Conservation (phyloP, 306 rosid species). For the Prunus davidiana region DNA sequence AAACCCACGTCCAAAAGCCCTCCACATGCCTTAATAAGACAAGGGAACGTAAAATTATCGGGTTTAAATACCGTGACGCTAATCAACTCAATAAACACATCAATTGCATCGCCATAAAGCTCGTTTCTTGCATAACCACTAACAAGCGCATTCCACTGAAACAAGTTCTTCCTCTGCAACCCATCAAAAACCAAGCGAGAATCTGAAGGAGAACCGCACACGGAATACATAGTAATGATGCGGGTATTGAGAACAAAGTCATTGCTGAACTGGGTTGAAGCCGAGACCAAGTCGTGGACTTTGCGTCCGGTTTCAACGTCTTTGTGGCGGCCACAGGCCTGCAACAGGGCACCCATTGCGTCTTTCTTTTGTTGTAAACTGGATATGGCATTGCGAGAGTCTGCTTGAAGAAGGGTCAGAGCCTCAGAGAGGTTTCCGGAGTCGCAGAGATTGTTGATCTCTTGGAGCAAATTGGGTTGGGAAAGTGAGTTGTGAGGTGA, state of each 20-base stretch:
- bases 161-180: conserved; percentile 42
- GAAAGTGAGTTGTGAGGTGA: no score
- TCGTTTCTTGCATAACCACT: conserved; percentile 58
- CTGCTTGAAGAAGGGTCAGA: conserved; percentile 36
- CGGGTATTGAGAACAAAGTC: conserved; percentile 68
- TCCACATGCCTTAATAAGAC: conserved; percentile 60
- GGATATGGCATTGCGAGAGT: conserved; percentile 23
- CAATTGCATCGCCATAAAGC: conserved; percentile 46
- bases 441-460: conserved; percentile 45
- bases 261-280: conserved; percentile 33
- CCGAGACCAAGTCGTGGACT: conserved; percentile 44
- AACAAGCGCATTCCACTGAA: conserved; percentile 72
- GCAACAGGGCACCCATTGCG: conserved; percentile 45
- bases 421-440: conserved; percentile 52
- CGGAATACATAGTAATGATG: conserved; percentile 65
- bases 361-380: conserved; percentile 28
- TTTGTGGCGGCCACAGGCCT: conserved; percentile 49
- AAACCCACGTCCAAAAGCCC: conserved; percentile 42
- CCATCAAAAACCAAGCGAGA: conserved; percentile 53
- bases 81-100: conserved; percentile 42
- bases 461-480: conserved; percentile 25
- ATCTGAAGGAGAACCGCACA: conserved; percentile 55
- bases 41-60: conserved; percentile 68
- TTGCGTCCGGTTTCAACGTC: conserved; percentile 52
- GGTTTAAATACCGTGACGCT: conserved; percentile 50